Percentiles rank a stretch among this genome's conserved stretches.
Conservation (phyloP, 805 yeast genomes). For the Pichia insulana region DNA sequence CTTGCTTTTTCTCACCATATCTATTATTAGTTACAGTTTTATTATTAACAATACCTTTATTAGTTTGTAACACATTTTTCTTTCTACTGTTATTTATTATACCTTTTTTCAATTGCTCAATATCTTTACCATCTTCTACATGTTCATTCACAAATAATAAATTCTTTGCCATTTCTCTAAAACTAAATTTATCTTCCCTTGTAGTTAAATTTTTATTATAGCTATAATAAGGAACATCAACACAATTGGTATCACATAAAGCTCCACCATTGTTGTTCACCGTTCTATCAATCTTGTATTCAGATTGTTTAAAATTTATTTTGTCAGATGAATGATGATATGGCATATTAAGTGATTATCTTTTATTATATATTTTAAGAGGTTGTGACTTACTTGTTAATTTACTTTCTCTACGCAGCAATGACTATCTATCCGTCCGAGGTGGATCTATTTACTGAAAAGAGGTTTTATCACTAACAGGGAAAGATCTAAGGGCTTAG, state of each 20-base stretch:
- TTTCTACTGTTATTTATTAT: slow-evolving; percentile 1
- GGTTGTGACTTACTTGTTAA: too few relatives aligned
- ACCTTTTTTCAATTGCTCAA: not conserved
- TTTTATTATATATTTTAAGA: too few relatives aligned
- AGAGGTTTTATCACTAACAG: not conserved
- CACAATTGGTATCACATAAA: not conserved
- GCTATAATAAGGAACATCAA: not conserved
- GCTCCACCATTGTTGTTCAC: not conserved
- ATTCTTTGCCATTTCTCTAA: slow-evolving; percentile 4
- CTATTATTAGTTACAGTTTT: not conserved
- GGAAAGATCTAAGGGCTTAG: too few relatives aligned
- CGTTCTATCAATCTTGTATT: too few relatives aligned
- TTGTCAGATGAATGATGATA: too few relatives aligned
- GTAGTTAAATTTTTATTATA: not conserved
- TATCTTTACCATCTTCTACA: not conserved
- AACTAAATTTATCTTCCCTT: slow-evolving; percentile 4
- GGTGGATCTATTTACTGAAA: not conserved
- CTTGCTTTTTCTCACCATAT: not conserved
- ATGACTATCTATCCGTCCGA: too few relatives aligned
- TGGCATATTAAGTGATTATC: too few relatives aligned
- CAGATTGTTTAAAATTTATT: too few relatives aligned
- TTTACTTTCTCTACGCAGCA: too few relatives aligned
- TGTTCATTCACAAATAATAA: slow-evolving; percentile 1
- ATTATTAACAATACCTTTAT: slow-evolving; percentile 12
- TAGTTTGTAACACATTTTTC: slow-evolving; percentile 9